Percentiles rank a stretch among this genome's conserved stretches.
Conservation (phyloP, 768 basidiomycete genomes). For the Mycena epipterygia region DNA sequence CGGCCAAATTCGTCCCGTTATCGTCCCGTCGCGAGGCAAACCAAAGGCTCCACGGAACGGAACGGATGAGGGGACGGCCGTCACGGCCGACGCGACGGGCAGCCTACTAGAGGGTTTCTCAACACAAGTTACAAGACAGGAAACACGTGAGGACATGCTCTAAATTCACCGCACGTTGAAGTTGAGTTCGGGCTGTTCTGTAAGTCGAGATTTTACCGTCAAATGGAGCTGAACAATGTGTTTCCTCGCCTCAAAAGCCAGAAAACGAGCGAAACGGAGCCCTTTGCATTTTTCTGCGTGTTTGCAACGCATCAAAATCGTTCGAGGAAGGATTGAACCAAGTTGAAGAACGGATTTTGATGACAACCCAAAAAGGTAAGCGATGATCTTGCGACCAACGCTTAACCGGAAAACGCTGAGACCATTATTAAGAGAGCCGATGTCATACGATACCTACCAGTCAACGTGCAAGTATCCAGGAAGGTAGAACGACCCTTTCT, state of each 20-base stretch:
- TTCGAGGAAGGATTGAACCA: neutral
- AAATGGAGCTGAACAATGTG: neutral
- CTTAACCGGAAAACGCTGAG: neutral
- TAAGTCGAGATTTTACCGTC: neutral
- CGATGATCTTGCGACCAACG: neutral
- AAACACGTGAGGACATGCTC: neutral
- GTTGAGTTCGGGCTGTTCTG: neutral
- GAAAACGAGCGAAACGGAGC: neutral
- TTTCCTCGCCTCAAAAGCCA: neutral
- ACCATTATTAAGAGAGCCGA: conserved; percentile 10
- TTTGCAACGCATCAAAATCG: neutral
- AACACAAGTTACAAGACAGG: neutral
- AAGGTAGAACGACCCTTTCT: neutral
- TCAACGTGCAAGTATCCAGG: neutral
- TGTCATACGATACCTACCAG: neutral
- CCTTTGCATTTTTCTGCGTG: neutral
- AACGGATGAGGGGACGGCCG: neutral
- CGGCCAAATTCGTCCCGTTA: neutral
- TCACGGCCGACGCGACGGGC: neutral
- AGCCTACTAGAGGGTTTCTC: neutral
- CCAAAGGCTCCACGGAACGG: neutral
- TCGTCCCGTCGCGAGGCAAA: neutral
- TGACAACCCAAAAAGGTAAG: neutral
- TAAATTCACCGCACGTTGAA: neutral
- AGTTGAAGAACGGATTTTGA: neutral